Conservation (phyloP, 1,284 basidiomycete genomes). For the Naganishia cerealis region DNA sequence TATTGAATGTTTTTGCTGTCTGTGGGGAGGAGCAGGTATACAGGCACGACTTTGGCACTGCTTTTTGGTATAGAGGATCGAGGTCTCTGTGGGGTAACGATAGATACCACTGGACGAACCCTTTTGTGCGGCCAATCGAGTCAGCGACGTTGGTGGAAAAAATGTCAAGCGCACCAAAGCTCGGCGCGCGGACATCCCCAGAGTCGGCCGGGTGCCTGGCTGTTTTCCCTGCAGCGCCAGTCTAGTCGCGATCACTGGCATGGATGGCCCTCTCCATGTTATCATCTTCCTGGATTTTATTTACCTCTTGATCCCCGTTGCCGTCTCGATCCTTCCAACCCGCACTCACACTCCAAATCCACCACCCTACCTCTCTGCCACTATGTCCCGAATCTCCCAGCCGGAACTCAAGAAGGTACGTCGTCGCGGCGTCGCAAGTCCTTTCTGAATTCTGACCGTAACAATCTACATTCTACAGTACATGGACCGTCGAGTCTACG, state of each 20-base stretch:
- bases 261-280: background rate
- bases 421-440: constrained; percentile 28
- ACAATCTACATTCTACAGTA: constrained; percentile 62
- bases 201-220: background rate
- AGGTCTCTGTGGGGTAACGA: background rate
- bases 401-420: constrained; percentile 89
- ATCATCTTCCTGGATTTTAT: background rate
- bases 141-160: constrained; percentile 23
- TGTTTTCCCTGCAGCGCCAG: background rate
- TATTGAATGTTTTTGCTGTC: constrained; percentile 37
- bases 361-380: constrained; percentile 31
- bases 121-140: constrained; percentile 3
- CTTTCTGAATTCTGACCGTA: constrained; percentile 29
- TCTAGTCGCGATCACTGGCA: constrained; percentile 9
- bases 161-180: constrained; percentile 2
- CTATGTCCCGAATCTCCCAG: constrained; percentile 85
- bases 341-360: background rate
- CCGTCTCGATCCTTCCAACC: background rate
- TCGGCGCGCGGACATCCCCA: constrained; percentile 5
- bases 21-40: background rate
- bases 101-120: background rate
- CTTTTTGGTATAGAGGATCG: background rate
- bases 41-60: constrained; percentile 10
- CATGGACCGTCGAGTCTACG: constrained; percentile 96
- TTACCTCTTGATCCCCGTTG: background rate